phyloP scores from a whole-genome alignment of 2,329 filamentous ascomycete species.

The Fusarium sp. region DNA sequence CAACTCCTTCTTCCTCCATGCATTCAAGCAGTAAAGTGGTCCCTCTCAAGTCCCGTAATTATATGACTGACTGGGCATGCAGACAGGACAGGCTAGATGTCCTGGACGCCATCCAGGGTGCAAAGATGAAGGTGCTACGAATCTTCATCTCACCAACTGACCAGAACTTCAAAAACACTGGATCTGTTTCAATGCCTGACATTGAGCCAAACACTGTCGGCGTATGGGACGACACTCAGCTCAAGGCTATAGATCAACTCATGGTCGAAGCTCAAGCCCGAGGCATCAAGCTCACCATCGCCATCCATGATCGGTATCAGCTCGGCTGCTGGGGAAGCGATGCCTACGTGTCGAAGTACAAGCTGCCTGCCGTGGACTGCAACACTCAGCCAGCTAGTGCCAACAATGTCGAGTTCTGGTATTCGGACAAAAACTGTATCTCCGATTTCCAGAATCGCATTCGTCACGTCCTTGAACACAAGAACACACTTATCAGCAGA shows the following conservation, averaged over 20 bases:
- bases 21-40: neutral
- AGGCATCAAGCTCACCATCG: neutral
- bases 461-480: neutral
- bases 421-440: neutral
- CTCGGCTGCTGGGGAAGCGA: neutral
- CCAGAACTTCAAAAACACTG: neutral
- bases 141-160: neutral
- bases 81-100: neutral
- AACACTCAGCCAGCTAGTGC: neutral
- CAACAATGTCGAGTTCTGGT: neutral
- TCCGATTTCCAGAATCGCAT: neutral
- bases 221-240: neutral
- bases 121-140: neutral
- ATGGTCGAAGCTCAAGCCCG: neutral
- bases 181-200: neutral
- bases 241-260: neutral
- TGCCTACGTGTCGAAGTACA: neutral
- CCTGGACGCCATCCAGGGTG: neutral
- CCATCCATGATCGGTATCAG: neutral
- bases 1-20: neutral
- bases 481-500: neutral
- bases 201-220: neutral
- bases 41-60: neutral
- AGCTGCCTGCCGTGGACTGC: neutral
- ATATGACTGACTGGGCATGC: neutral